Evolutionary conservation across 2,329 filamentous ascomycete genomes (phyloP), one percentile per base, ranked within the genome.

Genomic region (Penicillium fuscoglaucum): DNA sequence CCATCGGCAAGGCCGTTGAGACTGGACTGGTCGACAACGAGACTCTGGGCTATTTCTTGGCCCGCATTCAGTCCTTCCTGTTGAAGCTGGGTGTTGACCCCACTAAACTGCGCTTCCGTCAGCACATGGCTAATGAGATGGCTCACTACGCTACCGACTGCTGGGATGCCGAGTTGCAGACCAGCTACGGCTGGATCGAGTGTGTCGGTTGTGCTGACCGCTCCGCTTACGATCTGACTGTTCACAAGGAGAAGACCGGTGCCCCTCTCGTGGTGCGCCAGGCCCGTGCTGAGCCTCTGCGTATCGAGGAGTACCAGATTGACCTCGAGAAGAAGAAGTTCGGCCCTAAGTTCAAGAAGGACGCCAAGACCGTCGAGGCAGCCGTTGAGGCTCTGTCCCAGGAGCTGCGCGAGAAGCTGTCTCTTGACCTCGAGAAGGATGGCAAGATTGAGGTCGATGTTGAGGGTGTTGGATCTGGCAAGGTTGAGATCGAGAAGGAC

Each of bases 181-280:
- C 91, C 58, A 93, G 90, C 61, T 93, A 93, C 70, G 95, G 95
- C 74, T 99, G 95, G 95, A 90, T 98, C 63, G 95, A 99, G 81
- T 98, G 93, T 75, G 93, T 98, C 70, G 95, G 95, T 62, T 98
- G 95, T 76, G 95, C 95, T 61, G 93, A 97, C 75, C 87, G 95
- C 70, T 96, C 90, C 73, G 95, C 95, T 21, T 99, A 96, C 76
- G 95, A 99, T 77, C 77, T 98, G 74, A 89, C 86, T 37, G 93
- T 97, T 10, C 95, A 98, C 78, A 88, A 89, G 73, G 93, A 96
- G 79, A 93, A 91, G 81, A 98, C 95, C 33, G 92, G 91, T 59
- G 87, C 90, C 15, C 87, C 92, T 43, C 83, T 99, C 24, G 82
- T 95, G 49, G 95, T 98, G 41, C 87, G 93, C 60, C 88, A 97